Evolutionary conservation across 768 basidiomycete genomes (phyloP).

Genomic region (Boletellus ananas): DNA sequence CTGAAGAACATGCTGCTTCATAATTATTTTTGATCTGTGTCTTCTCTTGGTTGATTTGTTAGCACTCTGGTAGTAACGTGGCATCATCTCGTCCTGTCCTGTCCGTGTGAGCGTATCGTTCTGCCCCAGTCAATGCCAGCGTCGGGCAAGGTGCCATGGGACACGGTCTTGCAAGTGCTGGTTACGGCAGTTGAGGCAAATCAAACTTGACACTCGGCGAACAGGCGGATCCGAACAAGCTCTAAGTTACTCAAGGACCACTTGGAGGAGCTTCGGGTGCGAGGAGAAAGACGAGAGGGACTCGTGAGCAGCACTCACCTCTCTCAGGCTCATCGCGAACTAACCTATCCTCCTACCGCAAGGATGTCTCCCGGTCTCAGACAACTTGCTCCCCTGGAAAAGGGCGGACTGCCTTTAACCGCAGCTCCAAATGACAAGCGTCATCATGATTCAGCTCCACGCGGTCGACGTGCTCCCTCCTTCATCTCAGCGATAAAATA

Average conservation of each 20-base stretch:
- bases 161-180: too few relatives aligned
- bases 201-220: neutral
- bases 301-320: neutral
- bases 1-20: constrained; percentile 13
- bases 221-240: neutral
- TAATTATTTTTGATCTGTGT: constrained; percentile 11
- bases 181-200: too few relatives aligned
- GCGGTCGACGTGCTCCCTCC: neutral
- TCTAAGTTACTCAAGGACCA: neutral
- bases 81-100: neutral
- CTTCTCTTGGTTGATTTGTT: constrained; percentile 4
- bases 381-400: constrained; percentile 11
- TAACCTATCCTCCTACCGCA: neutral
- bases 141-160: too few relatives aligned
- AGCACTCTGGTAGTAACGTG: neutral
- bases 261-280: neutral
- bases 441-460: neutral
- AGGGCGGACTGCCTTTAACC: constrained; percentile 19
- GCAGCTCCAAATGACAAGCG: neutral
- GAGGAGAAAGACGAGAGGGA: neutral
- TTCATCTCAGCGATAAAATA: constrained; percentile 17
- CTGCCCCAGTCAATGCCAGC: too few relatives aligned
- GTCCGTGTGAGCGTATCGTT: too few relatives aligned
- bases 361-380: constrained; percentile 11
- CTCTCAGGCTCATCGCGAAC: neutral